A percentile compares a stretch with the other conserved stretches of the same genome.
These are phyloP conservation scores for Avena insularis DNA, from an alignment of 176 grass and related monocot genomes.

Conservation along the genomic window DNA sequence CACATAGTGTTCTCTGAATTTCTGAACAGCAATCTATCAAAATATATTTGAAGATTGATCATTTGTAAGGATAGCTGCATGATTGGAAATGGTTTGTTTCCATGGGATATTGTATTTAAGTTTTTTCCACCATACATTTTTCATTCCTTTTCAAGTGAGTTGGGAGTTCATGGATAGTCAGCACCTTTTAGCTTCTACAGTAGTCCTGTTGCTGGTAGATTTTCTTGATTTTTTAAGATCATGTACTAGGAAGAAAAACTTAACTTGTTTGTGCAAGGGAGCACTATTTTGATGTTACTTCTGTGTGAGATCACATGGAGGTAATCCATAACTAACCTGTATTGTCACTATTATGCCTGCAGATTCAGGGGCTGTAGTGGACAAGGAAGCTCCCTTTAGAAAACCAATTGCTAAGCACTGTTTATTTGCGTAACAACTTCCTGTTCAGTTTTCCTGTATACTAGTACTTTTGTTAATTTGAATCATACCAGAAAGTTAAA, in stretches of 20 bases:
- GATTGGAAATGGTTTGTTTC: background rate
- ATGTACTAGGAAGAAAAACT: background rate
- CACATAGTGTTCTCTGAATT: background rate
- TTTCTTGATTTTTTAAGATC: background rate
- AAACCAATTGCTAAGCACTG: background rate
- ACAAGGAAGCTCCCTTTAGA: background rate
- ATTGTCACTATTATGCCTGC: background rate
- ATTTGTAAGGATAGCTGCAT: background rate
- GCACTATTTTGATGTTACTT: background rate
- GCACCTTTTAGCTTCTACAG: background rate
- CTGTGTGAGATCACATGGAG: background rate
- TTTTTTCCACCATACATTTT: background rate
- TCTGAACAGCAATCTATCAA: background rate
- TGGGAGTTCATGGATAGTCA: background rate
- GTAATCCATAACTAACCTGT: background rate
- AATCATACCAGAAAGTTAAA: background rate
- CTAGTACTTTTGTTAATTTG: background rate
- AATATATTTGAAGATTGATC: background rate
- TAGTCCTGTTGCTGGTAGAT: background rate
- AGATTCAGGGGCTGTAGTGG: background rate
- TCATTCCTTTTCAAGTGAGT: background rate
- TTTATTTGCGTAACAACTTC: background rate
- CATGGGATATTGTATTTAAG: background rate
- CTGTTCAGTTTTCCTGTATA: background rate
- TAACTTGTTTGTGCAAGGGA: background rate